phyloP scores from a whole-genome alignment of 495 filamentous ascomycete genomes.

The Penicillium subrubescens region DNA sequence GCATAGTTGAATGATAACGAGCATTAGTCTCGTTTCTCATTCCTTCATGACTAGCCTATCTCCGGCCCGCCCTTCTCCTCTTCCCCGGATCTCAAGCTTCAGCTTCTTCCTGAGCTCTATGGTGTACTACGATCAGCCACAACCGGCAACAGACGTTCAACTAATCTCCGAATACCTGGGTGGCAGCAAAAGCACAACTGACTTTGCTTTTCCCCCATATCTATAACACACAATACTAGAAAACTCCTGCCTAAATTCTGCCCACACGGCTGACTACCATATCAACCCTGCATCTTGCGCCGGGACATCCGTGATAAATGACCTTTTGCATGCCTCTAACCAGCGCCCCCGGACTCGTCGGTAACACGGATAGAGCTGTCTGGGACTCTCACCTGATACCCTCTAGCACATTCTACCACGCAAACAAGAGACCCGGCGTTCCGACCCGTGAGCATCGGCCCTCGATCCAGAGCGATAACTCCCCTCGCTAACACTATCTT shows the following conservation, averaged over 20 bases:
- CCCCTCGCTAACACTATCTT: background rate
- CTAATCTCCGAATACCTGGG: background rate
- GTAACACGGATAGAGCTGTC: slow-evolving; percentile 9
- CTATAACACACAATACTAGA: background rate
- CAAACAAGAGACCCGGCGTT: slow-evolving; percentile 23
- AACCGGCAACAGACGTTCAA: background rate
- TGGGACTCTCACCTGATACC: background rate
- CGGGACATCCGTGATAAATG: slow-evolving; percentile 17
- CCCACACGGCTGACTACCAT: background rate
- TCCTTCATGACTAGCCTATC: background rate
- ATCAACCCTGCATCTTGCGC: background rate
- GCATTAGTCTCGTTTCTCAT: background rate
- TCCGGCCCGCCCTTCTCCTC: background rate
- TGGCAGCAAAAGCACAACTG: background rate
- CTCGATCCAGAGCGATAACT: background rate
- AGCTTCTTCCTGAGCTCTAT: background rate
- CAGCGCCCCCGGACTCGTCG: slow-evolving; percentile 13
- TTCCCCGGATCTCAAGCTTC: background rate
- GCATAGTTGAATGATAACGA: background rate
- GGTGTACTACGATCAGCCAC: background rate
- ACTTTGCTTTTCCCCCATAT: background rate
- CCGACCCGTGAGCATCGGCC: slow-evolving; percentile 15
- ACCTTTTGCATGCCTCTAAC: slow-evolving; percentile 12
- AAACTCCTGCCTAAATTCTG: background rate
- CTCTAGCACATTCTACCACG: background rate